Evolutionary conservation across 2,329 filamentous ascomycete species (phyloP).

Genomic region (Dothideomycetidae sp.): DNA sequence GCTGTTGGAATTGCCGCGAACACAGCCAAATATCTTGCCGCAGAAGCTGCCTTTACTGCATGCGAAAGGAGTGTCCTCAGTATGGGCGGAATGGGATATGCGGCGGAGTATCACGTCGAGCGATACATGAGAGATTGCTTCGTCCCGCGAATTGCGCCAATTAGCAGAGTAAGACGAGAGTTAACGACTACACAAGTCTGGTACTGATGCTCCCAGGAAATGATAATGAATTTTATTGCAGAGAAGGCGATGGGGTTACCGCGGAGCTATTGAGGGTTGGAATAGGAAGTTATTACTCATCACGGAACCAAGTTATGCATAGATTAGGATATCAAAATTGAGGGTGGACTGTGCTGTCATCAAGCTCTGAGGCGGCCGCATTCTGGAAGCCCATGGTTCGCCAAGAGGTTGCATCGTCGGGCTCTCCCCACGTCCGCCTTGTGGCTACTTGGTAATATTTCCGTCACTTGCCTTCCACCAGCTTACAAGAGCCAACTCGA

Average conservation of each 20-base stretch:
- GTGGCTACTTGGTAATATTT: no score
- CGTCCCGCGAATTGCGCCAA: slow-evolving; percentile 45
- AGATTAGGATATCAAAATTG: no score
- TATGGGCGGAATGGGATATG: slow-evolving; percentile 50
- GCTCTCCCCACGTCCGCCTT: no score
- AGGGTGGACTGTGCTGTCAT: no score
- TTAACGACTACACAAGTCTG: slow-evolving; percentile 2
- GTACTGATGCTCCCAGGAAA: slow-evolving; percentile 36
- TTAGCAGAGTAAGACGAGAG: slow-evolving; percentile 33
- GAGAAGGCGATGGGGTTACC: slow-evolving; percentile 55
- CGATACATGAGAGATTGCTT: slow-evolving; percentile 45
- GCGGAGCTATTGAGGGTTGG: slow-evolving; percentile 44
- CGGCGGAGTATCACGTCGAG: slow-evolving; percentile 48
- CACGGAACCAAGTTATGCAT: no score
- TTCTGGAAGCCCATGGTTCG: no score
- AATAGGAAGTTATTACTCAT: background rate
- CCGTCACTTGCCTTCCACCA: no score
- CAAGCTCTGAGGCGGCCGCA: no score
- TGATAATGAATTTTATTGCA: slow-evolving; percentile 61
- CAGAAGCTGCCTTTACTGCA: slow-evolving; percentile 45
- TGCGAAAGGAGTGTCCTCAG: slow-evolving; percentile 45
- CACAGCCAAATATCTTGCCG: slow-evolving; percentile 43
- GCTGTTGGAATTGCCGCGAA: slow-evolving; percentile 42
- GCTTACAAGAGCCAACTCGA: no score
- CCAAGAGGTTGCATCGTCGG: no score